Evolutionary conservation across 805 yeast species (phyloP), one percentile per base, ranked within the genome.

Genomic region (Komagataella kurtzmanii): DNA sequence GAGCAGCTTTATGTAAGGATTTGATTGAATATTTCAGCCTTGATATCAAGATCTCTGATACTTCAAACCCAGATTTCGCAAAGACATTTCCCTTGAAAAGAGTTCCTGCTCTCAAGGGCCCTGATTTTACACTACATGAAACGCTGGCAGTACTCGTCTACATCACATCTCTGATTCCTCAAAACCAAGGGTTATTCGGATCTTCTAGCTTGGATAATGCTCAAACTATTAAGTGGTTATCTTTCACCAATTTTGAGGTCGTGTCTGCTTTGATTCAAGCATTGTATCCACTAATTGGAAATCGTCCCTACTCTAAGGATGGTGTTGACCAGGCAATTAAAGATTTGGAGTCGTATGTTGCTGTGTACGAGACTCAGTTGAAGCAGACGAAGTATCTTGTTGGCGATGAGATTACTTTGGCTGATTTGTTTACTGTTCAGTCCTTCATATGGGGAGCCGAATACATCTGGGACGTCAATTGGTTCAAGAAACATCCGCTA

Each of bases 301-400:
- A 63, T 50, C 65, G 57, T 51, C 90, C 95, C 57, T 88, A 79
- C 83, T 83, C 85, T 84, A 85, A 85, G 79, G 83, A 81, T 70
- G 62, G 55, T 24, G 63, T 65, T 48, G 70, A 67, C 51, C 60
- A 59, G 17, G 58, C 61, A 49, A 49, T 19, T 36, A 48, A 17
- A 14, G 30, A 17, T 24, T 18, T 45, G 14, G 52, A 44, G 24
- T 6, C n/a, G 4, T 44, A 48, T 48, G 54, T 55, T 7, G 47
- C 40, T 30, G 47, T 54, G 36, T 59, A 61, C 53, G 72, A 68
- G 59, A 59, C 54, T 47, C 69, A 74, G 66, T 64, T 73, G 54
- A 54, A 51, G 66, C 70, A 55, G 55, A 67, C 58, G 69, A 72
- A 76, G 53, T 72, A 65, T 66, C 65, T 73, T 61, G 76, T 71